Evolutionary conservation across 208 protist genomes (phyloP).

Genomic region (Trypanosoma scelopori): DNA sequence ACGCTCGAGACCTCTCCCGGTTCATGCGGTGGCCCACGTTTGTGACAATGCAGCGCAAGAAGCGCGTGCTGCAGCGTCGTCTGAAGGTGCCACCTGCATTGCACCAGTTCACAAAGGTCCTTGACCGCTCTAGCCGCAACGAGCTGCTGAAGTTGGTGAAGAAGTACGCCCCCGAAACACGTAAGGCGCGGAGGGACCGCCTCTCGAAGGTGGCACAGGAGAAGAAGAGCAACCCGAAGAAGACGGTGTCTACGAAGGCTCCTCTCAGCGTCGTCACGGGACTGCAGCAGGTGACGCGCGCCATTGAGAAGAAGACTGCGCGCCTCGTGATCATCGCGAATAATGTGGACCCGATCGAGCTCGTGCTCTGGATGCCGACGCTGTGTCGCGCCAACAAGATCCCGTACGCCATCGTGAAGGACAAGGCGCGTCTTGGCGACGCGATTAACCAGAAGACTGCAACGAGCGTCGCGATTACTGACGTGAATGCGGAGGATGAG

Average conservation of each 20-base stretch:
- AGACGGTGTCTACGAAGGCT: slow-evolving; percentile 84
- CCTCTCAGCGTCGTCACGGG: slow-evolving; percentile 94
- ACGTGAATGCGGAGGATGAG: slow-evolving; percentile 94
- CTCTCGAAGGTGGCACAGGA: slow-evolving; percentile 91
- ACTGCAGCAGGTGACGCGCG: slow-evolving; percentile 97
- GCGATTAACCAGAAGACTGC: slow-evolving; percentile 98
- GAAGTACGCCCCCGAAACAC: slow-evolving; percentile 98
- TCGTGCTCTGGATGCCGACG: slow-evolving; percentile 99
- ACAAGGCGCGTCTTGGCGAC: slow-evolving; percentile 97
- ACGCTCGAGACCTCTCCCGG: slow-evolving; percentile 95
- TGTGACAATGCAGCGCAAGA: slow-evolving; percentile 98
- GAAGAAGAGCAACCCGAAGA: slow-evolving; percentile 89
- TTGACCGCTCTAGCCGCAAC: slow-evolving; percentile 91
- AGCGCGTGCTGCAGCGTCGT: slow-evolving; percentile 96
- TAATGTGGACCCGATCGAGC: slow-evolving; percentile 99
- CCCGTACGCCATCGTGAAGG: slow-evolving; percentile 99
- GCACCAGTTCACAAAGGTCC: slow-evolving; percentile 93
- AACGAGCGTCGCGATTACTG: slow-evolving; percentile 94
- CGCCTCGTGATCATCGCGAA: slow-evolving; percentile 99
- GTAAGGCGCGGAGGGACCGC: slow-evolving; percentile 95
- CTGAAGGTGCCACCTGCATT: slow-evolving; percentile 95
- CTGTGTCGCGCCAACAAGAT: slow-evolving; percentile 99
- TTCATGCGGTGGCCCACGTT: slow-evolving; percentile 99
- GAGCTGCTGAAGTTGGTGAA: slow-evolving; percentile 98
- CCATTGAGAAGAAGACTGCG: slow-evolving; percentile 99